phyloP scores from a whole-genome alignment of 805 yeast species.

The Ogataea parapolymorpha region DNA sequence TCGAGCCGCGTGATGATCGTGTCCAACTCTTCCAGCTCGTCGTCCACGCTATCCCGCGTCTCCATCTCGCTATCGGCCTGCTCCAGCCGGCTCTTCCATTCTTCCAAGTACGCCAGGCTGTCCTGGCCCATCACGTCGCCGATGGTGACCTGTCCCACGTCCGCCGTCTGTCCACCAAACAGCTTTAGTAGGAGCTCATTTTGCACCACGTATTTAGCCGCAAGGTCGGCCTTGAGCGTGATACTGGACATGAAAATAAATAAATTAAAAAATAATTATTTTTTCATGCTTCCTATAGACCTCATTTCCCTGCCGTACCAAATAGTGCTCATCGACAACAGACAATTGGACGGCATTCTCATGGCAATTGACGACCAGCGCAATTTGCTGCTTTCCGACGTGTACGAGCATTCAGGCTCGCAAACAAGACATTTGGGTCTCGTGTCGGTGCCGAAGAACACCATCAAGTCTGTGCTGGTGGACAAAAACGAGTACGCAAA shows the following conservation, averaged over 20 bases:
- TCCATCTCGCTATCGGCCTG: constrained; percentile 7
- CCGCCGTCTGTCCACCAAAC: constrained; percentile 13
- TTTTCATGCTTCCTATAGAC: constrained; percentile 28
- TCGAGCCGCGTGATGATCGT: constrained; percentile 15
- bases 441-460: constrained; percentile 48
- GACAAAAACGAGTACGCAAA: constrained; percentile 22
- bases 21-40: constrained; percentile 13
- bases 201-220: constrained; percentile 32
- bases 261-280: constrained; percentile 7
- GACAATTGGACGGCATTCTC: constrained; percentile 36
- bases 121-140: constrained; percentile 24
- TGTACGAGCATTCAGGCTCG: constrained; percentile 28
- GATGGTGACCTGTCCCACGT: constrained; percentile 8
- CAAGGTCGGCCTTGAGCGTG: constrained; percentile 34
- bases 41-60: constrained; percentile 1
- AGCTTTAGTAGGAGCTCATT: constrained; percentile 31
- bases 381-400: constrained; percentile 40
- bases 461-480: constrained; percentile 34
- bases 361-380: constrained; percentile 44
- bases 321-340: constrained; percentile 29
- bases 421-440: constrained; percentile 43
- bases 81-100: constrained; percentile 16
- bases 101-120: constrained; percentile 14
- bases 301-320: constrained; percentile 32
- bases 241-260: constrained; percentile 21